Conservation (phyloP, 805 yeast genomes). For the Zygosaccharomyces kombuchaensis region DNA sequence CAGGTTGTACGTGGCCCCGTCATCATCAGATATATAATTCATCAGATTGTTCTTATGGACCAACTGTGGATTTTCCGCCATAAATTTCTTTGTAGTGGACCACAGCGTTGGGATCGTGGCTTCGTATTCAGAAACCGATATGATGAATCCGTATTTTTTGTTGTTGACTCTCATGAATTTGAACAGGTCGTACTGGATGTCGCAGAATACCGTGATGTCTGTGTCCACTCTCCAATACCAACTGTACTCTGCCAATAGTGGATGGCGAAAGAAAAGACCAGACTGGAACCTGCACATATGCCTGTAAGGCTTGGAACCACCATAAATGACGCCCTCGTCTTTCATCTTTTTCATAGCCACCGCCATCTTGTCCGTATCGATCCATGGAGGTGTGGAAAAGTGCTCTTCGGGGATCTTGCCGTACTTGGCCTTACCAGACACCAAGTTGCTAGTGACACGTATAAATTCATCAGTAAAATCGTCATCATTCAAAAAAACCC, state of each 20-base stretch:
- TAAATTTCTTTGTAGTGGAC: slow-evolving; percentile 48
- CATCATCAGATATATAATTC: slow-evolving; percentile 59
- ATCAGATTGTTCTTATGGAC: slow-evolving; percentile 47
- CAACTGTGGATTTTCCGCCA: slow-evolving; percentile 41
- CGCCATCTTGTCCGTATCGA: slow-evolving; percentile 50
- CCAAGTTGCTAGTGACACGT: slow-evolving; percentile 41
- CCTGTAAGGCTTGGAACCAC: slow-evolving; percentile 56
- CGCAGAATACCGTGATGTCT: slow-evolving; percentile 56
- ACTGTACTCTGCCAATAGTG: slow-evolving; percentile 51
- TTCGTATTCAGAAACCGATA: slow-evolving; percentile 58
- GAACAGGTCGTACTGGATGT: slow-evolving; percentile 61
- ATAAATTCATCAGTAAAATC: slow-evolving; percentile 57
- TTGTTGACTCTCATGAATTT: slow-evolving; percentile 49
- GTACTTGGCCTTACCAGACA: slow-evolving; percentile 60
- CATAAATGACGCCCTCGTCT: slow-evolving; percentile 48
- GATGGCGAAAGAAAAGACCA: slow-evolving; percentile 59
- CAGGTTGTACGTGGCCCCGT: slow-evolving; percentile 60
- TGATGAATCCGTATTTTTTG: slow-evolving; percentile 62
- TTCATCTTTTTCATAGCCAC: slow-evolving; percentile 43
- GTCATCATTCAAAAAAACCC: slow-evolving; percentile 73
- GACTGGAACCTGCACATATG: slow-evolving; percentile 57
- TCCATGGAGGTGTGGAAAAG: slow-evolving; percentile 68
- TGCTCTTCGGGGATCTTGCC: slow-evolving; percentile 58
- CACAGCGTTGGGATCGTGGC: slow-evolving; percentile 62
- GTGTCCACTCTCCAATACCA: slow-evolving; percentile 81